Base-by-base conservation (phyloP, 768 basidiomycete species). In the Bullera alba region DNA sequence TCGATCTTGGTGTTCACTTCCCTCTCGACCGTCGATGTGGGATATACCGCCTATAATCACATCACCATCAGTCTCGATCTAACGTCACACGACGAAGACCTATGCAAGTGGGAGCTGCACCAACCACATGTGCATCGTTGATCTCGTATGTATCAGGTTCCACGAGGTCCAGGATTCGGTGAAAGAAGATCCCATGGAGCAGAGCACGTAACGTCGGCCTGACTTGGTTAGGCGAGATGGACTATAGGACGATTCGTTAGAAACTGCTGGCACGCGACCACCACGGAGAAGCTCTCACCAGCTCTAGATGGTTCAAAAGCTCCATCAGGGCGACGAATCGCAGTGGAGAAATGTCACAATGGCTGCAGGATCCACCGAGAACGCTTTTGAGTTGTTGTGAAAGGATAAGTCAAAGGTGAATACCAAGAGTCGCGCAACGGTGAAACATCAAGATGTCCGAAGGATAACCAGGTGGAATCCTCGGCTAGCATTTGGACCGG, bases 151-250 rank as follows among this genome's bases (percentile, higher is more conserved):
- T 63, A 46, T 63, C 56, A 2, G 66, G 66, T 39, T 68, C 63
- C 42, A 53, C 36, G 17, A 38, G 48, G 42, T 65, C 63, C 37
- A 62, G 29, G n/a, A 28, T 47, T 3, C 66, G 36, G 23, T 68
- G 66, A 42, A 68, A 68, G 57, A 65, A 59, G 30, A 68, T 65
- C 7, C 63, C 47, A 29, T 49, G 34, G 15, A 68, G 48, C 5
- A 68, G 19, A 1, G 50, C 58, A 36, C 56, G 49, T 7, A 68
- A 51, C 5, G 49, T 46, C 17, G 60, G 47, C 42, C 54, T 49
- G 32, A 63, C 42, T 38, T 64, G 60, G 10, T 48, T 37, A 17
- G 38, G 48, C 16, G 41, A 54, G 12, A 65, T 42, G 5, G 63
- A 59, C 62, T 64, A 19, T 25, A 12, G 27, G 48, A n/a, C n/a